Conservation (phyloP, 2,329 filamentous ascomycete species). For the Emericellopsis atlantica region DNA sequence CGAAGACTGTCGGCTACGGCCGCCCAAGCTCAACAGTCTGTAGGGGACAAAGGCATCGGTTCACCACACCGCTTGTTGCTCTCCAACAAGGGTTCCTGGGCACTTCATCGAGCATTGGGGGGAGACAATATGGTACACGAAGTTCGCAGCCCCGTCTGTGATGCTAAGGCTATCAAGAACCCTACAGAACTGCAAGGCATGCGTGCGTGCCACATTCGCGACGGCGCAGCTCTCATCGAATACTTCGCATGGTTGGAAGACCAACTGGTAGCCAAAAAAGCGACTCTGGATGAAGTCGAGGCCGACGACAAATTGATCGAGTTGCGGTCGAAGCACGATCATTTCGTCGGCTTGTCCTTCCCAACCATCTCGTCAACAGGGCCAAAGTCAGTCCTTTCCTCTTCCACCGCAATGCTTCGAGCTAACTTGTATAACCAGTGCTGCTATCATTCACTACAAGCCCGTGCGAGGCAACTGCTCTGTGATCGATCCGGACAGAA, state of each 20-base stretch:
- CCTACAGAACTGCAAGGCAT: conserved; percentile 81
- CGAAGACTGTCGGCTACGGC: conserved; percentile 35
- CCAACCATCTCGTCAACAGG: conserved; percentile 94
- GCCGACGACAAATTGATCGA: conserved; percentile 85
- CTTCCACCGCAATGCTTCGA: not conserved
- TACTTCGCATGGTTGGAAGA: conserved; percentile 97
- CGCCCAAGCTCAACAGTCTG: conserved; percentile 21
- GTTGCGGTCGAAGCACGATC: conserved; percentile 52
- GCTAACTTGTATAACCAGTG: conserved; percentile 35
- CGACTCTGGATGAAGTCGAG: conserved; percentile 71
- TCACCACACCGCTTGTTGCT: conserved; percentile 53
- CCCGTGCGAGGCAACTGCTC: conserved; percentile 75
- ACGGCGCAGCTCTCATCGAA: conserved; percentile 79
- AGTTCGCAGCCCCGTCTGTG: conserved; percentile 71
- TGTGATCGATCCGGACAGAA: conserved; percentile 66
- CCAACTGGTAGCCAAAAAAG: conserved; percentile 63
- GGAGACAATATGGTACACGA: conserved; percentile 81
- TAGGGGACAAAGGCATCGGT: conserved; percentile 5
- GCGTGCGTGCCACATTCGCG: conserved; percentile 84
- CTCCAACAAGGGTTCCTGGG: conserved; percentile 88
- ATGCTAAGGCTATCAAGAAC: conserved; percentile 93
- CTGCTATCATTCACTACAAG: conserved; percentile 91
- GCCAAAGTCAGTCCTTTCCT: conserved; percentile 38
- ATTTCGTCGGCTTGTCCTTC: conserved; percentile 86
- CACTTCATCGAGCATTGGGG: conserved; percentile 72